Evolutionary conservation across 345 rosid genomes (phyloP).

Genomic region (Laguncularia racemosa): DNA sequence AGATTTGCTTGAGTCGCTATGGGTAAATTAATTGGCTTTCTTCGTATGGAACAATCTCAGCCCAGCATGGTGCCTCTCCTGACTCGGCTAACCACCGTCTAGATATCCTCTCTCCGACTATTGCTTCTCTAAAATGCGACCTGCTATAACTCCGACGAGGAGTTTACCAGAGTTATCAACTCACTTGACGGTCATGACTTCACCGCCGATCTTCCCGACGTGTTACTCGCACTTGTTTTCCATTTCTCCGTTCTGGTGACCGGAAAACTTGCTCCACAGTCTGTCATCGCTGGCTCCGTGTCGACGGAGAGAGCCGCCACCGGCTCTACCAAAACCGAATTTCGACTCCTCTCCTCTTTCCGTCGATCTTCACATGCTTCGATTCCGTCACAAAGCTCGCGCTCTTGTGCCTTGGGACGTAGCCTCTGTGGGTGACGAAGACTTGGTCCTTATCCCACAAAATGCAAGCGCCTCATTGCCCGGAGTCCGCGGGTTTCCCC

Average conservation of each 20-base stretch:
- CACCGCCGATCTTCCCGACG: constrained; percentile 68
- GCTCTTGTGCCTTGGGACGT: constrained; percentile 66
- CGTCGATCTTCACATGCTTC: constrained; percentile 51
- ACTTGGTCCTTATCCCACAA: constrained; percentile 42
- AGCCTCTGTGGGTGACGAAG: constrained; percentile 55
- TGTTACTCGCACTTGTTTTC: constrained; percentile 69
- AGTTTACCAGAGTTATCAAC: too few relatives aligned
- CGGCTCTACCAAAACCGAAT: constrained; percentile 56
- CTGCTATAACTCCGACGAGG: too few relatives aligned
- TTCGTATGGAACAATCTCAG: too few relatives aligned
- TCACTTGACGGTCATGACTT: background rate
- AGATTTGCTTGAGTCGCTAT: too few relatives aligned
- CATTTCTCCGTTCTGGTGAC: constrained; percentile 64
- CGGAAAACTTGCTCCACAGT: constrained; percentile 71
- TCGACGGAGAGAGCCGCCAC: constrained; percentile 69
- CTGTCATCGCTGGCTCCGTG: constrained; percentile 67
- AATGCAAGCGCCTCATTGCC: constrained; percentile 55
- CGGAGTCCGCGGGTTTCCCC: constrained; percentile 90
- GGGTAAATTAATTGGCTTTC: too few relatives aligned
- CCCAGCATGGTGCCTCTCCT: too few relatives aligned
- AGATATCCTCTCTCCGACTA: too few relatives aligned
- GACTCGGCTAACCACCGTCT: too few relatives aligned
- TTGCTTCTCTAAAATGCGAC: too few relatives aligned
- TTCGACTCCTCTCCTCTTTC: constrained; percentile 38
- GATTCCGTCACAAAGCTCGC: constrained; percentile 66